These are phyloP conservation scores for Fusarium sp. DNA, from an alignment of 2,329 filamentous ascomycete genomes.

Conservation along the genomic window DNA sequence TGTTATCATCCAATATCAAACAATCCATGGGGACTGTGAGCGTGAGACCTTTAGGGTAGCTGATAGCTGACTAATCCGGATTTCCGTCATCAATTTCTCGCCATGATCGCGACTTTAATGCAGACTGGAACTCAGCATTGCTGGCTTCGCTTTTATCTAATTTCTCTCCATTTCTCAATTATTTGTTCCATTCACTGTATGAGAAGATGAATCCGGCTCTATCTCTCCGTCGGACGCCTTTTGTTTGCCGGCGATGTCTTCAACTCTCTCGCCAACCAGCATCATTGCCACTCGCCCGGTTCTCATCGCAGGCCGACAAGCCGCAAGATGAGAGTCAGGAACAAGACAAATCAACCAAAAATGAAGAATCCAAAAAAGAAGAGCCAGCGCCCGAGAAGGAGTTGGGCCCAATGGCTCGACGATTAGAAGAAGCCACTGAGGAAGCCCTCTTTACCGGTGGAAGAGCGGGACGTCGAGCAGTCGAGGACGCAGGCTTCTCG, in stretches of 20 bases:
- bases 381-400: slow-evolving; percentile 18
- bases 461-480: slow-evolving; percentile 66
- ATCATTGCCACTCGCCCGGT: slow-evolving; percentile 13
- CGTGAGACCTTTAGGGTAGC: neutral
- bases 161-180: neutral
- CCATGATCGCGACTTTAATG: slow-evolving; percentile 17
- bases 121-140: neutral
- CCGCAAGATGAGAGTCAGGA: slow-evolving; percentile 7
- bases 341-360: neutral
- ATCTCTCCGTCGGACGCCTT: neutral
- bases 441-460: slow-evolving; percentile 69
- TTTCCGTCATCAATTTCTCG: slow-evolving; percentile 11
- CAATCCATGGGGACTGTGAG: neutral
- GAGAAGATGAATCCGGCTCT: slow-evolving; percentile 2
- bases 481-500: slow-evolving; percentile 72
- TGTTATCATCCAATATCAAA: neutral
- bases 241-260: slow-evolving; percentile 36
- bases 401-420: slow-evolving; percentile 63
- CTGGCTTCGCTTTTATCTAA: neutral
- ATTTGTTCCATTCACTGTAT: too few species aligned
- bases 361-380: neutral
- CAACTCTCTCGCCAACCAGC: slow-evolving; percentile 11
- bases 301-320: slow-evolving; percentile 29
- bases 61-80: slow-evolving; percentile 30
- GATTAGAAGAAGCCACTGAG: slow-evolving; percentile 71